phyloP scores from a whole-genome alignment of 148 eudicot species.

The Pharnaceum exiguum region DNA sequence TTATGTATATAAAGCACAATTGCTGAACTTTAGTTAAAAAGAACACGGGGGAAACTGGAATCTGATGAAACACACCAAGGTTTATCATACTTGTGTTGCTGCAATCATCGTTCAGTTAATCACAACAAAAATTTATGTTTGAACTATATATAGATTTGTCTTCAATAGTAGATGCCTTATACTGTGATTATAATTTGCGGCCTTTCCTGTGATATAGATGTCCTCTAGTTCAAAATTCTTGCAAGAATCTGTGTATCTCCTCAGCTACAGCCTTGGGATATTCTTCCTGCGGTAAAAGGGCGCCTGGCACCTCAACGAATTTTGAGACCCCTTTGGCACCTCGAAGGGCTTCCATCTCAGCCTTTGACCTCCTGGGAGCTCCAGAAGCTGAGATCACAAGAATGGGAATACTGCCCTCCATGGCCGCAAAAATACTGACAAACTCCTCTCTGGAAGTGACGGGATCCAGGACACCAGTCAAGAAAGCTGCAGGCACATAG shows the following conservation, averaged over 20 bases:
- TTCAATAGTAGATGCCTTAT: too few relatives aligned
- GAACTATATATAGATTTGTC: too few relatives aligned
- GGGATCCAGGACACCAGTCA: slow-evolving; percentile 90
- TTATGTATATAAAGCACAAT: too few relatives aligned
- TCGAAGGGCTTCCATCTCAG: slow-evolving; percentile 88
- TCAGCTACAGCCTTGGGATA: slow-evolving; percentile 71
- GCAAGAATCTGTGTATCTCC: slow-evolving; percentile 66
- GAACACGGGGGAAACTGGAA: too few relatives aligned
- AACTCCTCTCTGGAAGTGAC: slow-evolving; percentile 77
- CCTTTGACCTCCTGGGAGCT: slow-evolving; percentile 92
- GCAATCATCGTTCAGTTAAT: too few relatives aligned
- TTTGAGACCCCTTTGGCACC: slow-evolving; percentile 75
- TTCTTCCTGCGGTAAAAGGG: slow-evolving; percentile 94
- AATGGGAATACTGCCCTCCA: slow-evolving; percentile 63
- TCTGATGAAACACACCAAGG: too few relatives aligned
- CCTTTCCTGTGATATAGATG: not conserved
- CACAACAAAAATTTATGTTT: too few relatives aligned
- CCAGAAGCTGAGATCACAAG: slow-evolving; percentile 60
- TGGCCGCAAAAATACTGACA: slow-evolving; percentile 47
- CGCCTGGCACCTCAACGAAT: slow-evolving; percentile 90
- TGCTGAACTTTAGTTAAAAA: too few relatives aligned
- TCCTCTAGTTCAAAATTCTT: slow-evolving; percentile 30
- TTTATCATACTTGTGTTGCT: too few relatives aligned
- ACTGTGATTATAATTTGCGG: not conserved
- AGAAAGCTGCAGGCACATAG: slow-evolving; percentile 93